phyloP scores from a whole-genome alignment of 129 eudicot species.

The Glebionis coronaria region DNA sequence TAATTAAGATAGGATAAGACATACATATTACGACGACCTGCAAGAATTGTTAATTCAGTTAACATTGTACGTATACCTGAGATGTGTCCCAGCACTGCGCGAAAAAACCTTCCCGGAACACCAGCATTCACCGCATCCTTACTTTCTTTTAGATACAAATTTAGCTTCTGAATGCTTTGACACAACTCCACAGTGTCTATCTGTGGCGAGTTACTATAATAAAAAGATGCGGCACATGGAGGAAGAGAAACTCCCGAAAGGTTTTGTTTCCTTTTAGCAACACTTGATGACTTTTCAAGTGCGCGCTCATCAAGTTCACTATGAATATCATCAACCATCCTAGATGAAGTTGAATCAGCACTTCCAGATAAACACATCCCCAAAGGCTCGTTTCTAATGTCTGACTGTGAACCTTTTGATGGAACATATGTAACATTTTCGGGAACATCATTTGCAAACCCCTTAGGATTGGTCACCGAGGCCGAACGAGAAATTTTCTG shows the following conservation, averaged over 20 bases:
- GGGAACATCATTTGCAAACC: constrained; percentile 24
- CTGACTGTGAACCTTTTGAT: constrained; percentile 33
- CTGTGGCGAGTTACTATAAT: constrained; percentile 38
- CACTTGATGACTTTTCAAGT: constrained; percentile 35
- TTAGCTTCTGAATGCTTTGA: constrained; percentile 50
- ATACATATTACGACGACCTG: too few relatives aligned
- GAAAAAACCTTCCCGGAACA: constrained; percentile 71
- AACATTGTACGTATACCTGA: constrained; percentile 45
- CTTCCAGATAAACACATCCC: constrained; percentile 38
- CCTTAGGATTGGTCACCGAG: constrained; percentile 44
- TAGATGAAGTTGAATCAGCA: constrained; percentile 28
- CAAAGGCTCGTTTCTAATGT: constrained; percentile 40
- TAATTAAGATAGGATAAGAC: too few relatives aligned
- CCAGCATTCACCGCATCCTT: constrained; percentile 61
- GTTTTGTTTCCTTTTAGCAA: constrained; percentile 30
- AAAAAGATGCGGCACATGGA: constrained; percentile 69
- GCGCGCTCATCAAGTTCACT: neutral
- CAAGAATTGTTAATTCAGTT: too few relatives aligned
- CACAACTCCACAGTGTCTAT: constrained; percentile 49
- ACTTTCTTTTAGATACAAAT: constrained; percentile 51
- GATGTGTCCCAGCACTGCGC: constrained; percentile 58
- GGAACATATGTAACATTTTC: constrained; percentile 30
- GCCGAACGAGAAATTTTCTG: constrained; percentile 36
- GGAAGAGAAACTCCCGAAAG: constrained; percentile 48
- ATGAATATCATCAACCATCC: constrained; percentile 21